These are phyloP conservation scores for Elongisporangium prolatum DNA, from an alignment of 352 stramenopile species.

Conservation along the genomic window DNA sequence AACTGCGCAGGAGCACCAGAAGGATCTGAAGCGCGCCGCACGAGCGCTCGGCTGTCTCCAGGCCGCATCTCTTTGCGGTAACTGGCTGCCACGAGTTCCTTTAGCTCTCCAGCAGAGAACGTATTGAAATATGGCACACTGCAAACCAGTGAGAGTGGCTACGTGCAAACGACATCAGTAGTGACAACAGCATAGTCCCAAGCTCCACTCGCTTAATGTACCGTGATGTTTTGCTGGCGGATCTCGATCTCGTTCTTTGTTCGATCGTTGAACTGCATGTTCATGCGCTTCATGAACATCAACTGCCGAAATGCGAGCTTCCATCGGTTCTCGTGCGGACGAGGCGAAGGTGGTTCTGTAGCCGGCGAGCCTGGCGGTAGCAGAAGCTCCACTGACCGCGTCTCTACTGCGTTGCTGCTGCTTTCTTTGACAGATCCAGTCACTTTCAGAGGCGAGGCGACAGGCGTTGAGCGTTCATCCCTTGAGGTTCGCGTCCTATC, in stretches of 20 bases:
- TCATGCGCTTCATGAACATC: slow-evolving; percentile 83
- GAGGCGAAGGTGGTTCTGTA: background rate
- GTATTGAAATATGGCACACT: slow-evolving; percentile 75
- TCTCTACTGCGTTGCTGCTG: background rate
- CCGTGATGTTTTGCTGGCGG: slow-evolving; percentile 73
- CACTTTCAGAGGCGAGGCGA: background rate
- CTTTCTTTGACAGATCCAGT: background rate
- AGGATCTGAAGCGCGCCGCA: background rate
- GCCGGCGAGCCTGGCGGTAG: background rate
- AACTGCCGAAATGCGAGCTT: slow-evolving; percentile 76
- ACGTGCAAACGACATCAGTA: no score
- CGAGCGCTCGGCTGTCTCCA: slow-evolving; percentile 40
- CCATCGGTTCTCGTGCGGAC: slow-evolving; percentile 51
- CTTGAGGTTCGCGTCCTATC: background rate
- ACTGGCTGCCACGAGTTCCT: slow-evolving; percentile 39
- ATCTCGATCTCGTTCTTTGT: slow-evolving; percentile 80
- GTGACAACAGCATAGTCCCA: no score
- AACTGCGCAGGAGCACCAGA: slow-evolving; percentile 23
- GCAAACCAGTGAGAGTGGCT: slow-evolving; percentile 69
- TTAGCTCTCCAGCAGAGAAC: slow-evolving; percentile 53
- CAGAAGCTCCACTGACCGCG: background rate
- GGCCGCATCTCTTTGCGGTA: slow-evolving; percentile 35
- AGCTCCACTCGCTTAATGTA: slow-evolving; percentile 9
- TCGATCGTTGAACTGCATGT: slow-evolving; percentile 71
- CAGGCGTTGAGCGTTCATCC: background rate